These are phyloP conservation scores for Salix dunnii DNA, from an alignment of 345 rosid genomes.

Conservation along the genomic window DNA sequence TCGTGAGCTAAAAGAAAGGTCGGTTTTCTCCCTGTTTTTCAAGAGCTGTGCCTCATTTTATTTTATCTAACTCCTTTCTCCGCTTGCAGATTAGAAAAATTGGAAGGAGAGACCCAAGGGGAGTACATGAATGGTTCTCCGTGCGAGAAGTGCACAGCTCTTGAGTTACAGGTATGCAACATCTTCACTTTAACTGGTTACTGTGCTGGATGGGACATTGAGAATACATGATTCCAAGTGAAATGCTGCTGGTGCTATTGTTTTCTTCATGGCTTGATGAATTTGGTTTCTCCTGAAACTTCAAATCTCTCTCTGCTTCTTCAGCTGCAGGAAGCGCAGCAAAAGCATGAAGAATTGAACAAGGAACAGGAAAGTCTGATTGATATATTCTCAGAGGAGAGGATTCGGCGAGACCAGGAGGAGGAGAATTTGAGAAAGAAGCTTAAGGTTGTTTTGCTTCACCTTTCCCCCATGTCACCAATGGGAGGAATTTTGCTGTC, in stretches of 20 bases:
- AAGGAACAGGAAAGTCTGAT: conserved; percentile 69
- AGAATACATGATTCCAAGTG: background rate
- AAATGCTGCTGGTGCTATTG: background rate
- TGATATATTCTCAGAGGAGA: conserved; percentile 70
- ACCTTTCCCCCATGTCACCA: background rate
- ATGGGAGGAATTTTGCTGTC: background rate
- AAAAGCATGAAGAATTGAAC: conserved; percentile 53
- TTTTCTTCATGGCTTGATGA: background rate
- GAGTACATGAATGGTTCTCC: conserved; percentile 33
- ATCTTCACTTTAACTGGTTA: background rate
- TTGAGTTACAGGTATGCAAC: conserved; percentile 54
- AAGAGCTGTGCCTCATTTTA: background rate
- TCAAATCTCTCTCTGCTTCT: conserved; percentile 3
- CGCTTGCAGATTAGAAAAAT: conserved; percentile 39
- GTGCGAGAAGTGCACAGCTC: conserved; percentile 44
- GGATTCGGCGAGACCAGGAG: conserved; percentile 61
- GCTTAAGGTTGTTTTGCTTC: conserved; percentile 46
- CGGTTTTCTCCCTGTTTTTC: conserved; percentile 6
- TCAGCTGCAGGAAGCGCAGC: conserved; percentile 50
- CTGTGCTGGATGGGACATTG: background rate
- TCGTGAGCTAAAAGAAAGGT: conserved; percentile 56
- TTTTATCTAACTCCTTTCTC: background rate
- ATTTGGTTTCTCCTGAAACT: background rate
- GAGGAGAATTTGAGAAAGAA: conserved; percentile 67
- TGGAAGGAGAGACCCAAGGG: conserved; percentile 20